These are phyloP conservation scores for Lentinula sp. DNA, from an alignment of 768 basidiomycete species.

Conservation along the genomic window DNA sequence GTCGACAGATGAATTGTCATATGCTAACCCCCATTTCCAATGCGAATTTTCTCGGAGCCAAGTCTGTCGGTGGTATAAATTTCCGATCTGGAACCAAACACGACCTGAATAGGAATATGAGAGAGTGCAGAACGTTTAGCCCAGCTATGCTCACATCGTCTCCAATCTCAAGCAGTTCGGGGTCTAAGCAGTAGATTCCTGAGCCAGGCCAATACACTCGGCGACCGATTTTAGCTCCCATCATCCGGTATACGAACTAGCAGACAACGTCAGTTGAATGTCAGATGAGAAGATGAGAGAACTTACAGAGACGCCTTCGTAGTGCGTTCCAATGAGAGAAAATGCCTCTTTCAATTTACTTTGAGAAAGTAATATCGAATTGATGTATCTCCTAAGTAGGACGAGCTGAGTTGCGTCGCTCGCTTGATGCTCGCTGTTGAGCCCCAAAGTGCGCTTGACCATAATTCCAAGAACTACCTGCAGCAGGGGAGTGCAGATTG, in stretches of 20 bases:
- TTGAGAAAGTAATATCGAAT: slow-evolving; percentile 29
- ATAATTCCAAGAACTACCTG: slow-evolving; percentile 32
- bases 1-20: background rate
- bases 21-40: slow-evolving; percentile 31
- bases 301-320: slow-evolving; percentile 37
- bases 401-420: slow-evolving; percentile 23
- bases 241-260: slow-evolving; percentile 33
- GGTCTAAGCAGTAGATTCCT: slow-evolving; percentile 38
- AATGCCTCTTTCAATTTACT: slow-evolving; percentile 28
- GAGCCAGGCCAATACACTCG: slow-evolving; percentile 45
- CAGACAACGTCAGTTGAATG: background rate
- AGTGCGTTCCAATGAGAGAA: slow-evolving; percentile 39
- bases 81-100: slow-evolving; percentile 40
- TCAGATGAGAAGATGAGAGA: background rate
- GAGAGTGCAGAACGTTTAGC: too few relatives aligned
- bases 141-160: slow-evolving; percentile 24
- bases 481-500: slow-evolving; percentile 28
- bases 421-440: slow-evolving; percentile 24
- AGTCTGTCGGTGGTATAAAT: slow-evolving; percentile 37
- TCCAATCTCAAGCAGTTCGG: slow-evolving; percentile 41
- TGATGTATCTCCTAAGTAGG: slow-evolving; percentile 32
- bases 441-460: slow-evolving; percentile 34
- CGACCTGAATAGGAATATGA: slow-evolving; percentile 13
- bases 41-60: slow-evolving; percentile 31
- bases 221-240: slow-evolving; percentile 46